Evolutionary conservation across 2,329 filamentous ascomycete species (phyloP), one percentile per base, ranked within the genome.

Genomic region (Fusarium goolgardi): DNA sequence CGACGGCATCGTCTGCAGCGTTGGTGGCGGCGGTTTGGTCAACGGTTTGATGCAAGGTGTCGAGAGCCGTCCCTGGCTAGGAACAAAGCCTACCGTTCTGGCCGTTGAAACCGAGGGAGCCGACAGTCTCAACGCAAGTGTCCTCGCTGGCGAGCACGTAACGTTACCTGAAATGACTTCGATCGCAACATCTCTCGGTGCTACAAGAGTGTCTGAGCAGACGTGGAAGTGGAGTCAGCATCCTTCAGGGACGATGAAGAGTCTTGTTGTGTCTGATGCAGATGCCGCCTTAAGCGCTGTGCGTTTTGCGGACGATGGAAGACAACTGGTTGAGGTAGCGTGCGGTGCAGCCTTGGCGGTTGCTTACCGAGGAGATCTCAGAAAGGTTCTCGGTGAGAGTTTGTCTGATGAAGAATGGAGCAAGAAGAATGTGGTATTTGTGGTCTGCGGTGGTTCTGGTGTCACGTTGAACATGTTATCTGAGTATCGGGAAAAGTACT

Each of bases 381-480:
- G 89, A 73, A 82, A 84, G 70, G 80, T 88, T 12, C 80, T 94
- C 1, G 87, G 90, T 0, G 72, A 78, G 47, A 81, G 78, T 1
- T 51, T 86, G 52, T 77, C 78, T 2, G 86, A 87, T 32, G 84
- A 85, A 34, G 84, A 93, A 66, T 89, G 85, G 79, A 81, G 83
- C 1, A 81, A 85, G 59, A 91, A 88, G 76, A 92, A 92, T 68
- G 86, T 97, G 8, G 93, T 97, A 3, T 82, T 97, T 54, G 84
- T 97, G 25, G 88, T 97, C 9, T 98, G 95, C 75, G 95, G 95
- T 44, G 92, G 91, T 6, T 89, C 85, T 23, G 88, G 88, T 75
- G 85, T 92, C 35, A 88, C 86, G 3, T 76, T 90, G 61, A 84
- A 86, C 35, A 84, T 89, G 74, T 79, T 93, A 53, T 81, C 83